Base-by-base conservation (phyloP, 208 protist genomes). In the Trypanosoma mega region DNA sequence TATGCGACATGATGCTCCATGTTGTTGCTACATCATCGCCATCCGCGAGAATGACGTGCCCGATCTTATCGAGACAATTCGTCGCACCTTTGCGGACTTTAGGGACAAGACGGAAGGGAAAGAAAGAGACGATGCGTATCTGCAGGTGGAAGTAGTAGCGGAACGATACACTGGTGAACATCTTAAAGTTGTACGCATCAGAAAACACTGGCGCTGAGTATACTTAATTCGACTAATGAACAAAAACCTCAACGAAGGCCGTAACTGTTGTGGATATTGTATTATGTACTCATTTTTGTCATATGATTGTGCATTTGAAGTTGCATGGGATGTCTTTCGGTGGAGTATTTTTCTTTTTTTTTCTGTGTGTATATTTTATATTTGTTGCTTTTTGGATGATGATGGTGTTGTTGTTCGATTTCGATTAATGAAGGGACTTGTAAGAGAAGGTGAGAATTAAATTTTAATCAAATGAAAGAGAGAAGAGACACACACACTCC, bases 141-240 rank as follows among this genome's bases (percentile, higher is more conserved):
- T 87, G 34, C 50, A 76, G 18, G 24, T 80, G 36, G 56, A 50
- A 9, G 47, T 72, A 16, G 78, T 86, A 11, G 74, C 74, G 4
- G 68, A 80, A 21, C 89, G 89, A 12, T 95, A 92, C 72, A 95
- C 89, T 0, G 89, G 89, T 2, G 85, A 95, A 33, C 76, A 95
- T 59, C 57, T 94, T 27, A 81, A 74, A 27, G 68, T 94, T 24
- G 62, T 85, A 37, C 84, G 87, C 31, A 76, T 93, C 12, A 5
- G 31, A 21, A 45, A 48, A 3, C 14, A 33, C 11, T 6, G 31
- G 26, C 31, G 44, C 20, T 30, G 2, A 31, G 31, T n/a, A 9
- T 1, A 41, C 58, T 8, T 75, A 68, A 36, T 0, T 30, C 5
- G 21, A n/a, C n/a, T n/a, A n/a, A n/a, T n/a, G n/a, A n/a, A n/a